A percentile compares a stretch with the other conserved stretches of the same genome.
Conservation (phyloP, 2,329 filamentous ascomycete genomes). For the Chalaropsis thielavioides region DNA sequence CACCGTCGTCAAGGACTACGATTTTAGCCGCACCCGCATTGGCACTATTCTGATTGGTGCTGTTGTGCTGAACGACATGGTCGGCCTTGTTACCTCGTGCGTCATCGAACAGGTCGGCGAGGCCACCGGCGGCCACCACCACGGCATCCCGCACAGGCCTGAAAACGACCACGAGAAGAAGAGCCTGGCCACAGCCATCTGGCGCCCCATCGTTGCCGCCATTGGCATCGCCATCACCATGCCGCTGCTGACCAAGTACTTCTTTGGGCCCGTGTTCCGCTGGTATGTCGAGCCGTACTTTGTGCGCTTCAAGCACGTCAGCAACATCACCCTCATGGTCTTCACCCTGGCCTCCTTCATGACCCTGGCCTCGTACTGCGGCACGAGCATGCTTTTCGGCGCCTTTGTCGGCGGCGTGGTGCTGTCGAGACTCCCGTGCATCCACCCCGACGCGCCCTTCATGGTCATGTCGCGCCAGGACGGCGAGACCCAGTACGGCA, state of each 20-base stretch:
- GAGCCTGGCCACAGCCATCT: slow-evolving; percentile 26
- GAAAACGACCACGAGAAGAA: neutral
- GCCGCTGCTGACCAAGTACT: slow-evolving; percentile 26
- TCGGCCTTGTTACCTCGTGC: slow-evolving; percentile 30
- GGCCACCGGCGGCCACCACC: slow-evolving; percentile 18
- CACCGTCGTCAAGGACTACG: slow-evolving; percentile 23
- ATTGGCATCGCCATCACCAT: slow-evolving; percentile 25
- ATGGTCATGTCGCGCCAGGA: slow-evolving; percentile 24
- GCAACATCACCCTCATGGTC: slow-evolving; percentile 24
- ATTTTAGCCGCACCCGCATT: slow-evolving; percentile 30
- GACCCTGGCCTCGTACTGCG: slow-evolving; percentile 25
- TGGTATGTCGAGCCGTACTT: slow-evolving; percentile 25
- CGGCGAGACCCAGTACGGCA: slow-evolving; percentile 23
- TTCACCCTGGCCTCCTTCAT: slow-evolving; percentile 23
- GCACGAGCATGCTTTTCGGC: slow-evolving; percentile 28
- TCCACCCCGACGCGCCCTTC: slow-evolving; percentile 26
- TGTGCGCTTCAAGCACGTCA: slow-evolving; percentile 23
- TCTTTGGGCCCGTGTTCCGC: slow-evolving; percentile 27
- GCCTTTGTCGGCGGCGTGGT: slow-evolving; percentile 29
- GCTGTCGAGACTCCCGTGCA: slow-evolving; percentile 26
- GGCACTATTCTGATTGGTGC: slow-evolving; percentile 32
- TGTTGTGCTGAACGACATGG: slow-evolving; percentile 33
- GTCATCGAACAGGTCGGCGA: slow-evolving; percentile 21
- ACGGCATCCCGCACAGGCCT: slow-evolving; percentile 17
- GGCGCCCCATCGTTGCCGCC: slow-evolving; percentile 28